These are phyloP conservation scores for Leccinum aurantiacum DNA, from an alignment of 768 basidiomycete genomes.

Conservation along the genomic window DNA sequence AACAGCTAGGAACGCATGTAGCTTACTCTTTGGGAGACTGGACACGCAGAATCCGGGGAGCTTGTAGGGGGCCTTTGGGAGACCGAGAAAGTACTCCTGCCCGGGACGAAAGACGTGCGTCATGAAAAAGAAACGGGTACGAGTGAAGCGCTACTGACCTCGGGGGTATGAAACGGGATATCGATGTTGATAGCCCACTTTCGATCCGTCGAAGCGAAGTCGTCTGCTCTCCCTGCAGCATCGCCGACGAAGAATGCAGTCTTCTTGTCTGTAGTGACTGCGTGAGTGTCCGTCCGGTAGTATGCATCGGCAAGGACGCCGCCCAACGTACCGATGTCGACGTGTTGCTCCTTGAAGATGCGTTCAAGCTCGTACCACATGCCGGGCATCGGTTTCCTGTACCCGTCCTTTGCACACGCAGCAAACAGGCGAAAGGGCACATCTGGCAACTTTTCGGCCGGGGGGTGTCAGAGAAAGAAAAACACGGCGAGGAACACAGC, in stretches of 20 bases:
- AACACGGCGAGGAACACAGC: conserved; percentile 18
- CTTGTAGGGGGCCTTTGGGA: conserved; percentile 39
- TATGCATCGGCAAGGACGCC: neutral
- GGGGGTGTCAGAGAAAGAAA: neutral
- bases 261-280: conserved; percentile 50
- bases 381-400: conserved; percentile 84
- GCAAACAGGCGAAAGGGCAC: conserved; percentile 80
- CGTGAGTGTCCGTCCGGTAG: neutral
- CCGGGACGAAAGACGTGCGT: neutral
- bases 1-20: neutral
- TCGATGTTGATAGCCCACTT: conserved; percentile 82
- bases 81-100: conserved; percentile 79
- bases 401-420: conserved; percentile 70
- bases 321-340: conserved; percentile 58
- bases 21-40: conserved; percentile 35
- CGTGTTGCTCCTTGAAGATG: conserved; percentile 55
- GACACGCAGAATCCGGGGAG: conserved; percentile 73
- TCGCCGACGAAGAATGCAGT: conserved; percentile 85
- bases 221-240: conserved; percentile 76
- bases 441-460: conserved; percentile 54
- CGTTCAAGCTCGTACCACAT: conserved; percentile 78
- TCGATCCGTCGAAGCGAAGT: conserved; percentile 81
- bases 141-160: conserved; percentile 44
- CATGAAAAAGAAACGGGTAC: neutral
- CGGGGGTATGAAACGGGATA: conserved; percentile 78